Conservation (phyloP, 163 green algal genomes). For the Volvox carteri region DNA sequence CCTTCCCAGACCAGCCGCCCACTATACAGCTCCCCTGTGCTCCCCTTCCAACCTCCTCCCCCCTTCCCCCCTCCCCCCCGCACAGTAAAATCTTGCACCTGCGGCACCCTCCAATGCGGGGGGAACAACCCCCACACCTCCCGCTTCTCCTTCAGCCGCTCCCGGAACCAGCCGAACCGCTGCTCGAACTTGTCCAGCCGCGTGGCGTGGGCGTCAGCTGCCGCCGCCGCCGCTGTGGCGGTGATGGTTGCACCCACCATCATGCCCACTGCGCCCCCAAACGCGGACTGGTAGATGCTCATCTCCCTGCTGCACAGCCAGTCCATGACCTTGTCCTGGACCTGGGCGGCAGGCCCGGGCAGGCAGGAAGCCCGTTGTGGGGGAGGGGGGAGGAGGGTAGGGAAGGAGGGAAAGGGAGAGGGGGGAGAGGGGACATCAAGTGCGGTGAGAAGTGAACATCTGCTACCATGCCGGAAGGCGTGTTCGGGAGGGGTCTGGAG, state of each 20-base stretch:
- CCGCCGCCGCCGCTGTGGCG: constrained; percentile 64
- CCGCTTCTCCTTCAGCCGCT: constrained; percentile 85
- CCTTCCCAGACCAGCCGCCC: too few relatives aligned
- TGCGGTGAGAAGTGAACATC: background rate
- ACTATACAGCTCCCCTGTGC: background rate
- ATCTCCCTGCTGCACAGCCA: constrained; percentile 93
- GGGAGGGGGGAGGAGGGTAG: background rate
- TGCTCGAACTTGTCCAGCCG: constrained; percentile 91
- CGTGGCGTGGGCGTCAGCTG: constrained; percentile 76
- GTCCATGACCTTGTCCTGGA: constrained; percentile 93
- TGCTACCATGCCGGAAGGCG: too few relatives aligned
- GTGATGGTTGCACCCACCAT: too few relatives aligned
- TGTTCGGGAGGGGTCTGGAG: too few relatives aligned
- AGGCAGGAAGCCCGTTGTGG: too few relatives aligned
- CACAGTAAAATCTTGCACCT: constrained; percentile 57
- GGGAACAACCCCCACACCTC: constrained; percentile 96
- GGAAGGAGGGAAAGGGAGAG: background rate
- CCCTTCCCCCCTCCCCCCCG: background rate
- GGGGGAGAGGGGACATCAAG: background rate
- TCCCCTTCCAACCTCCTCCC: background rate
- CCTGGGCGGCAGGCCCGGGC: constrained; percentile 62
- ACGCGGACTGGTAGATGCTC: constrained; percentile 89
- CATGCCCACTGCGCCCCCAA: constrained; percentile 81
- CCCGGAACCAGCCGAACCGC: constrained; percentile 82
- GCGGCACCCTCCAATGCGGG: constrained; percentile 87